Evolutionary conservation across 2,329 filamentous ascomycete species (phyloP), one percentile per base, ranked within the genome.

Genomic region (Lasiodiplodia sp.): DNA sequence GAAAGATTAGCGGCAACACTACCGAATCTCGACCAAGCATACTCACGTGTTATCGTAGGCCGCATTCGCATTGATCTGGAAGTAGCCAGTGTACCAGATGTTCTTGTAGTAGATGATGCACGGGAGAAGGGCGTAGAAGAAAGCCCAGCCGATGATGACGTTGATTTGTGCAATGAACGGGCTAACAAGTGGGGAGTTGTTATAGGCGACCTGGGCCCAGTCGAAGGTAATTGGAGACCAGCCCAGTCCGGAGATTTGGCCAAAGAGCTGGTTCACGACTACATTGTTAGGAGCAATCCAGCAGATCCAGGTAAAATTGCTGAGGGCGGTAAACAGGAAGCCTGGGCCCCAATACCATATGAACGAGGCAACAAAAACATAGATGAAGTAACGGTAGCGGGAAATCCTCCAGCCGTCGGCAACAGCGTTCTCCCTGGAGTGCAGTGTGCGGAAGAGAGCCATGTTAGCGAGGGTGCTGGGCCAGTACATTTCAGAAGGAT

Each of bases 171-270:
- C 67, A 66, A 76, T 73, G 21, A 71, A 72, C 12, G 77, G 77
- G n/a, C 75, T 71, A 14, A 79, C 72, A 10, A 79, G 69, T 2
- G 77, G 77, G 63, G 75, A 72, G 14, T 78, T 73, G 67, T 79
- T 78, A 25, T 71, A 73, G 12, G 71, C 62, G 16, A 78, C 75
- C 14, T 69, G 73, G 1, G 90, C 90, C 90, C 91, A 93, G 81
- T 93, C 91, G 74, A 93, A 92, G 0, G 90, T 92, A 44, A 93
- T 87, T 1, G 91, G 91, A 8, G 93, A 79, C 38, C 93, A 75
- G 0, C 88, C 91, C 4, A 93, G 71, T 0, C 91, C 91, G 0
- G 88, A 90, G 62, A 83, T 84, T 1, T 89, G 90, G 2, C 91
- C 91, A 72, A 93, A 93, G 1, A 93, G 75, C 76, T 93, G 91